These are phyloP conservation scores for Skeletonema potamos DNA, from an alignment of 108 stramenopile species.

Conservation along the genomic window DNA sequence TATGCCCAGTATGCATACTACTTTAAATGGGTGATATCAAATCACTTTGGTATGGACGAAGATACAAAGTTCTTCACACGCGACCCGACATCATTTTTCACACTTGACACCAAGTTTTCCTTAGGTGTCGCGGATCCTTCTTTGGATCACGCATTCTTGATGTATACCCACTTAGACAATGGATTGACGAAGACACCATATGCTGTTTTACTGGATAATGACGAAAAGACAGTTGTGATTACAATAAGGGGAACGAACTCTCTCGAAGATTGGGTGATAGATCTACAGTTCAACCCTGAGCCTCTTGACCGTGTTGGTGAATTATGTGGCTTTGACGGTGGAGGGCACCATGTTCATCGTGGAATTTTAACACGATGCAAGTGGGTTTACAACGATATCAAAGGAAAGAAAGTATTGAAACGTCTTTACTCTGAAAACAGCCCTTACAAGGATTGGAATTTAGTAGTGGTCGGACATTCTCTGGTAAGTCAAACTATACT, in stretches of 20 bases:
- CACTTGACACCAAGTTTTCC: background rate
- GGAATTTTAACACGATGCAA: constrained; percentile 23
- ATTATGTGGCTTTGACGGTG: constrained; percentile 11
- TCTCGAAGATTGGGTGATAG: constrained; percentile 20
- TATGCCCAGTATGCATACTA: too few relatives aligned
- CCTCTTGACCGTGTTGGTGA: constrained; percentile 6
- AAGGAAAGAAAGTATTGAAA: background rate
- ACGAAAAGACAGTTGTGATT: constrained; percentile 12
- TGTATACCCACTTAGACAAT: constrained; percentile 6
- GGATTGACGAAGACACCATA: constrained; percentile 10
- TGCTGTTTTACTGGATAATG: constrained; percentile 16
- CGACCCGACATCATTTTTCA: background rate
- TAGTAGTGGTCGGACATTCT: too few relatives aligned
- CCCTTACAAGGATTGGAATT: too few relatives aligned
- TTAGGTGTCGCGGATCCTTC: constrained; percentile 7
- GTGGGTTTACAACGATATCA: constrained; percentile 25
- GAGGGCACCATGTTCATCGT: background rate
- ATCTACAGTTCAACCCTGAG: constrained; percentile 7
- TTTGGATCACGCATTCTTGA: background rate
- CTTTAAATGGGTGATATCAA: too few relatives aligned
- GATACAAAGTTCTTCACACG: too few relatives aligned
- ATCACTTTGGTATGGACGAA: background rate
- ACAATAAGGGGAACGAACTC: constrained; percentile 16
- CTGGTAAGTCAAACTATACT: too few relatives aligned
- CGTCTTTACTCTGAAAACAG: too few relatives aligned